phyloP scores from a whole-genome alignment of 1,139 yeast genomes.

The Meyerozyma guilliermondii region DNA sequence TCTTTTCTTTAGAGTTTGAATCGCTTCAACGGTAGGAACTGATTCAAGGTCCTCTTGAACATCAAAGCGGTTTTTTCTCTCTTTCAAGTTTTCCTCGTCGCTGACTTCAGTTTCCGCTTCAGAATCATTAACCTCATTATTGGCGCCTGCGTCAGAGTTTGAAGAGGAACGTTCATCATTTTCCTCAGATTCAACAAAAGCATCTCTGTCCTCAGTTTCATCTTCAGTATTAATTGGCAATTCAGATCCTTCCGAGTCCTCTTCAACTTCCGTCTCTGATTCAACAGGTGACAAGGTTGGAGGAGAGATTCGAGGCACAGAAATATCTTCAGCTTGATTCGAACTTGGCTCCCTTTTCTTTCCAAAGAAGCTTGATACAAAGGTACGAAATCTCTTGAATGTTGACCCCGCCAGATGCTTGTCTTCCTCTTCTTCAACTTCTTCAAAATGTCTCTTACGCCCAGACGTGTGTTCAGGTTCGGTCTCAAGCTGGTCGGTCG shows the following conservation, averaged over 20 bases:
- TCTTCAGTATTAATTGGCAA: not conserved
- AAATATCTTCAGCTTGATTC: not conserved
- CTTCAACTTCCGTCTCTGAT: not conserved
- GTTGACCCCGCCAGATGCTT: not conserved
- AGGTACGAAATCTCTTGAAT: not conserved
- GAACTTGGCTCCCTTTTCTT: not conserved
- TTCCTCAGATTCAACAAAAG: not conserved
- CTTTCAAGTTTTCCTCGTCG: not conserved
- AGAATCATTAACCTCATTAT: not conserved
- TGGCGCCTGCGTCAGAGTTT: not conserved
- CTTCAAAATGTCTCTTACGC: too few species aligned
- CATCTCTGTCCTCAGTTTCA: not conserved
- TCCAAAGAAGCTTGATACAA: not conserved
- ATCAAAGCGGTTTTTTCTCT: not conserved
- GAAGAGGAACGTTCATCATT: not conserved
- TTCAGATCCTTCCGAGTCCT: not conserved
- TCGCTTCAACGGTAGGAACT: not conserved
- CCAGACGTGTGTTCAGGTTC: not conserved
- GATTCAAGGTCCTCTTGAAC: not conserved
- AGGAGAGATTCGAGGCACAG: not conserved
- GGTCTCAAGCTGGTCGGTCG: not conserved
- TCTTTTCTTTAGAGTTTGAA: not conserved
- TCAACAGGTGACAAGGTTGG: not conserved
- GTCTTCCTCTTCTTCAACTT: not conserved
- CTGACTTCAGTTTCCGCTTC: slow-evolving; percentile 1